A percentile compares a stretch with the other conserved stretches of the same genome.
These are phyloP conservation scores for Vigna nakashimae DNA, from an alignment of 306 rosid genomes.

Conservation along the genomic window DNA sequence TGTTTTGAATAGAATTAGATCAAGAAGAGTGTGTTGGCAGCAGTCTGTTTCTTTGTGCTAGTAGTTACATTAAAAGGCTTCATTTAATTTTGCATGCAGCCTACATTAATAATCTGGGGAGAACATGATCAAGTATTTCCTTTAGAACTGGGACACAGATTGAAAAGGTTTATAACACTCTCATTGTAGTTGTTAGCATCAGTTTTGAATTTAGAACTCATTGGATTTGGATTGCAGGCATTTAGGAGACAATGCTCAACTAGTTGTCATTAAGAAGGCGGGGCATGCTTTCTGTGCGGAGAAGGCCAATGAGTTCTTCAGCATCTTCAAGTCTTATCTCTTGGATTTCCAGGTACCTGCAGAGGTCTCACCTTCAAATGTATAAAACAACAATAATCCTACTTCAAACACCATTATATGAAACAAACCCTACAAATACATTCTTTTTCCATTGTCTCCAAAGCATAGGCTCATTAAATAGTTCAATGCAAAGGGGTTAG, in stretches of 20 bases:
- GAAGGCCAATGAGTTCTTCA: constrained; percentile 65
- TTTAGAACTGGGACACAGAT: constrained; percentile 71
- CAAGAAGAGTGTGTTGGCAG: not conserved
- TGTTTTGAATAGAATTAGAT: too few relatives aligned
- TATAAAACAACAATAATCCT: constrained; percentile 24
- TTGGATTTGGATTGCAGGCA: constrained; percentile 56
- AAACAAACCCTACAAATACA: constrained; percentile 8
- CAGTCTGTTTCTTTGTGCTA: not conserved
- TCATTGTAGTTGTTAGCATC: constrained; percentile 7
- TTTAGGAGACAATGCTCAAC: constrained; percentile 69
- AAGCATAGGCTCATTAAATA: constrained; percentile 13
- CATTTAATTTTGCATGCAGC: constrained; percentile 52
- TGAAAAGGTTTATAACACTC: constrained; percentile 62
- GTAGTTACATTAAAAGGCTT: not conserved
- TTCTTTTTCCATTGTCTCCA: constrained; percentile 31
- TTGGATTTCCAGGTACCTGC: constrained; percentile 43
- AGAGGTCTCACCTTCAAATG: constrained; percentile 19
- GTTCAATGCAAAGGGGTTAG: constrained; percentile 23
- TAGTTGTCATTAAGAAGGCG: constrained; percentile 69
- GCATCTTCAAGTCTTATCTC: constrained; percentile 64
- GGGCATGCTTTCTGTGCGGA: constrained; percentile 77
- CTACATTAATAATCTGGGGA: constrained; percentile 85
- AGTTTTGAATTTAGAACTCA: constrained; percentile 11
- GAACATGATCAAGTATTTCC: constrained; percentile 79
- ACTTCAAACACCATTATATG: not conserved